These are phyloP conservation scores for Pythium rishiriense DNA, from an alignment of 352 stramenopile species.

Conservation along the genomic window DNA sequence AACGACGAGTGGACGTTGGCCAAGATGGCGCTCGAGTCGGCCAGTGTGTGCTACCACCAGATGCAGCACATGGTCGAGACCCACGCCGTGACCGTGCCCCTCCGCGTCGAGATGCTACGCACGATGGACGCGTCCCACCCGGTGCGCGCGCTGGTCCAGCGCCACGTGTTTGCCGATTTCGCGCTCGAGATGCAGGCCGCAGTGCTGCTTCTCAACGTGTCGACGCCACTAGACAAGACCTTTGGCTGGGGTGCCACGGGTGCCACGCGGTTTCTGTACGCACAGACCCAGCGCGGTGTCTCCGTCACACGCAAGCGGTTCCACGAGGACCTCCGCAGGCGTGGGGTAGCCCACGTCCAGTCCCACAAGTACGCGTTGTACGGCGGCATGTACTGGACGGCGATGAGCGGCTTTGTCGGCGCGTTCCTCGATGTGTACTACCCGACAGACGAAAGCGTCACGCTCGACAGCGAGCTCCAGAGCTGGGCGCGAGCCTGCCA, in stretches of 20 bases:
- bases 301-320: constrained; percentile 28
- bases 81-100: constrained; percentile 32
- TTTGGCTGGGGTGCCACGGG: constrained; percentile 45
- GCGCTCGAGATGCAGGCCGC: constrained; percentile 38
- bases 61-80: constrained; percentile 21
- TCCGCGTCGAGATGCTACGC: constrained; percentile 45
- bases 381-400: constrained; percentile 32
- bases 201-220: constrained; percentile 42
- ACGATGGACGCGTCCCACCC: constrained; percentile 26
- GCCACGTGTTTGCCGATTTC: constrained; percentile 40
- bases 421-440: constrained; percentile 39
- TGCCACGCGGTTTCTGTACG: constrained; percentile 35
- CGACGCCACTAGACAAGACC: constrained; percentile 43
- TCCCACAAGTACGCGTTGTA: constrained; percentile 41
- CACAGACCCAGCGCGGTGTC: constrained; percentile 14
- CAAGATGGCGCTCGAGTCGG: constrained; percentile 26
- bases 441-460: constrained; percentile 28
- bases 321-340: not conserved
- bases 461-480: constrained; percentile 36
- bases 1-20: constrained; percentile 23
- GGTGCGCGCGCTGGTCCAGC: constrained; percentile 30
- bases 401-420: constrained; percentile 31
- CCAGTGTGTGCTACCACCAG: constrained; percentile 17
- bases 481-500: constrained; percentile 14
- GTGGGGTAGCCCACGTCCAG: constrained; percentile 34